Evolutionary conservation across 1,284 basidiomycete genomes (phyloP).

Genomic region (Heimioporus punctisporus): DNA sequence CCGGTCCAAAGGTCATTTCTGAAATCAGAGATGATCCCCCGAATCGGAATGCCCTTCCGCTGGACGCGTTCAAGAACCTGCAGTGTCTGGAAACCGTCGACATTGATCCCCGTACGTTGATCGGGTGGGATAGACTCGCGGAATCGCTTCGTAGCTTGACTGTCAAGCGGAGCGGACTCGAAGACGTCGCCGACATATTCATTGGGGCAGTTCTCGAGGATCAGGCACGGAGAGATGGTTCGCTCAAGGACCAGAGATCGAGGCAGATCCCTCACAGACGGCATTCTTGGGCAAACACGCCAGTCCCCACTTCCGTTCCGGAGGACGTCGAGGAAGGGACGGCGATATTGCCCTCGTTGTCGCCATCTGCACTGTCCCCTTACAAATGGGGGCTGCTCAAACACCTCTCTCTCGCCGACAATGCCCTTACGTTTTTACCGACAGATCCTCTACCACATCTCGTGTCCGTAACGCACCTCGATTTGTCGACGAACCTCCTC

Average conservation of each 20-base stretch:
- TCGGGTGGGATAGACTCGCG: slow-evolving; percentile 85
- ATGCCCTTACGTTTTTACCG: slow-evolving; percentile 84
- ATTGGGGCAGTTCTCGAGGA: slow-evolving; percentile 80
- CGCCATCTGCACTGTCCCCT: slow-evolving; percentile 59
- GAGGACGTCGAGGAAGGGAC: slow-evolving; percentile 56
- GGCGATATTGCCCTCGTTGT: background rate
- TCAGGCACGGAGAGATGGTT: slow-evolving; percentile 60
- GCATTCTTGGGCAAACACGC: slow-evolving; percentile 53
- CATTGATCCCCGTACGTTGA: slow-evolving; percentile 81
- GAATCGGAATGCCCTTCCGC: slow-evolving; percentile 74
- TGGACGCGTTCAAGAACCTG: slow-evolving; percentile 85
- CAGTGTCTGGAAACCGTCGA: slow-evolving; percentile 75
- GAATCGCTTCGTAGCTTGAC: slow-evolving; percentile 75
- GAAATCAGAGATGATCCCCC: slow-evolving; percentile 77
- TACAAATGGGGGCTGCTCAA: slow-evolving; percentile 81
- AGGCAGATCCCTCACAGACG: slow-evolving; percentile 48
- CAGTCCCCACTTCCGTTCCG: slow-evolving; percentile 58
- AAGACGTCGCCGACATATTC: slow-evolving; percentile 84
- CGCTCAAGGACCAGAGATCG: slow-evolving; percentile 45
- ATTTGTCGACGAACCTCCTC: slow-evolving; percentile 90
- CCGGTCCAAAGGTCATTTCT: slow-evolving; percentile 63
- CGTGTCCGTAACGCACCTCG: slow-evolving; percentile 82
- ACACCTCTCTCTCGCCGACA: slow-evolving; percentile 81
- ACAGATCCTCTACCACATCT: slow-evolving; percentile 72
- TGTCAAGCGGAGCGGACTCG: slow-evolving; percentile 77